Evolutionary conservation across 139 green algal species (phyloP).

Genomic region (Chlorella vulgaris): DNA sequence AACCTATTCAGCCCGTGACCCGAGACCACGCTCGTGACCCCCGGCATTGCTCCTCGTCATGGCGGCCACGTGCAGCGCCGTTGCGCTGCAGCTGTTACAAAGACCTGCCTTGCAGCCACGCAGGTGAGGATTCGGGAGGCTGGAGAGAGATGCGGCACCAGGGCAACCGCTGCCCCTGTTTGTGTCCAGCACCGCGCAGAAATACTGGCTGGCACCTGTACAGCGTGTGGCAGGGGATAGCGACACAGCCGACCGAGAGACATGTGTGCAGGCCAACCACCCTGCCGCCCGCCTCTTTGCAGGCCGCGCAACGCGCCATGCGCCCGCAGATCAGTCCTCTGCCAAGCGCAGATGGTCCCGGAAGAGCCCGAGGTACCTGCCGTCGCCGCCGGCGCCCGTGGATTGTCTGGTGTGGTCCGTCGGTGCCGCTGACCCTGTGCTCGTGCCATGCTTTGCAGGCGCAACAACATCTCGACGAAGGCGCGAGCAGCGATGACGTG

Average conservation of each 20-base stretch:
- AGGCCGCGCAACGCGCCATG: not conserved
- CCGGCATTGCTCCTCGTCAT: not conserved
- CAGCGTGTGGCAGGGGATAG: not conserved
- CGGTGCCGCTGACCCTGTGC: not conserved
- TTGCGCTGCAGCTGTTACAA: not conserved
- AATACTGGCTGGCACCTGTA: too few relatives aligned
- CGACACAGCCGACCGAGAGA: not conserved
- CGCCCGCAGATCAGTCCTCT: not conserved
- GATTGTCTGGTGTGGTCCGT: too few relatives aligned
- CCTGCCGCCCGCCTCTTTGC: not conserved
- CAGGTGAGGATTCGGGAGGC: too few relatives aligned
- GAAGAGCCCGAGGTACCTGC: not conserved
- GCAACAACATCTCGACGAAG: too few relatives aligned
- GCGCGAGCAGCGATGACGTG: too few relatives aligned
- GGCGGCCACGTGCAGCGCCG: not conserved
- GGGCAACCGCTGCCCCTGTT: too few relatives aligned
- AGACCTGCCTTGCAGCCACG: not conserved
- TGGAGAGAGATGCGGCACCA: too few relatives aligned
- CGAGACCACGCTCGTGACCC: not conserved
- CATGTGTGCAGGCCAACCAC: not conserved
- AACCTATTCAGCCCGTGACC: not conserved
- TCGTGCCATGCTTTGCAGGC: too few relatives aligned
- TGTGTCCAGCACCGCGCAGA: too few relatives aligned
- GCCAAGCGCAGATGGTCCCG: not conserved
- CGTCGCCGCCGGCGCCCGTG: too few relatives aligned